Conservation (phyloP, 176 grass and related monocot species). For the Hsuehochloa calcarea region DNA sequence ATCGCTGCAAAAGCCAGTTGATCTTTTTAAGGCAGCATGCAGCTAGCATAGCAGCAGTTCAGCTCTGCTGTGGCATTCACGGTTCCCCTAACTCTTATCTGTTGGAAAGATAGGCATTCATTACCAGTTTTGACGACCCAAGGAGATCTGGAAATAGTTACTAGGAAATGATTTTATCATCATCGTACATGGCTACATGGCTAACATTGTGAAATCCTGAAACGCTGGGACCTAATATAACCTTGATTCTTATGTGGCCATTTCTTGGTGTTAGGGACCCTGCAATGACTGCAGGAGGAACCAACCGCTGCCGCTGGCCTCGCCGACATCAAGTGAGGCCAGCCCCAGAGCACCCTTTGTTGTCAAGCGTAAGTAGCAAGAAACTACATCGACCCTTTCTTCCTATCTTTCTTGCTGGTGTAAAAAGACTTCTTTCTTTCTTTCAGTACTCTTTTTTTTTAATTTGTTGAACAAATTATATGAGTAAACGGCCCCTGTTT, state of each 20-base stretch:
- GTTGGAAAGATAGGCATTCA: constrained; percentile 14
- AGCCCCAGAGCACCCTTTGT: constrained; percentile 64
- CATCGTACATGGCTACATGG: not conserved
- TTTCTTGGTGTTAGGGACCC: constrained; percentile 59
- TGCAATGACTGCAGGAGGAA: constrained; percentile 79
- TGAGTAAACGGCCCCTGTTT: not conserved
- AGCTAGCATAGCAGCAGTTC: constrained; percentile 27
- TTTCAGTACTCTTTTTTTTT: not conserved
- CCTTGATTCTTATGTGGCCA: constrained; percentile 13
- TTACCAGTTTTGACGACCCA: constrained; percentile 1
- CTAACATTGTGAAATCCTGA: constrained; percentile 12
- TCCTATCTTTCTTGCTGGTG: not conserved
- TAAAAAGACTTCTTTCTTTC: not conserved
- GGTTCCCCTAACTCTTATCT: constrained; percentile 8
- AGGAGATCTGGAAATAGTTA: constrained; percentile 18
- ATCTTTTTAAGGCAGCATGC: constrained; percentile 38
- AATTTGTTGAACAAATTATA: not conserved
- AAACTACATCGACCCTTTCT: not conserved
- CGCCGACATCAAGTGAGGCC: constrained; percentile 50
- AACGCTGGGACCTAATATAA: constrained; percentile 1
- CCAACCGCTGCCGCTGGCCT: constrained; percentile 46
- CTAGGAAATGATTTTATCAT: constrained; percentile 13
- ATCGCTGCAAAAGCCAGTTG: constrained; percentile 35
- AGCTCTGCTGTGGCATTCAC: constrained; percentile 44
- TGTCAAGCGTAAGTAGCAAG: constrained; percentile 78